Evolutionary conservation across 495 filamentous ascomycete genomes (phyloP), one percentile per base, ranked within the genome.

Genomic region (Xylaria venustula): DNA sequence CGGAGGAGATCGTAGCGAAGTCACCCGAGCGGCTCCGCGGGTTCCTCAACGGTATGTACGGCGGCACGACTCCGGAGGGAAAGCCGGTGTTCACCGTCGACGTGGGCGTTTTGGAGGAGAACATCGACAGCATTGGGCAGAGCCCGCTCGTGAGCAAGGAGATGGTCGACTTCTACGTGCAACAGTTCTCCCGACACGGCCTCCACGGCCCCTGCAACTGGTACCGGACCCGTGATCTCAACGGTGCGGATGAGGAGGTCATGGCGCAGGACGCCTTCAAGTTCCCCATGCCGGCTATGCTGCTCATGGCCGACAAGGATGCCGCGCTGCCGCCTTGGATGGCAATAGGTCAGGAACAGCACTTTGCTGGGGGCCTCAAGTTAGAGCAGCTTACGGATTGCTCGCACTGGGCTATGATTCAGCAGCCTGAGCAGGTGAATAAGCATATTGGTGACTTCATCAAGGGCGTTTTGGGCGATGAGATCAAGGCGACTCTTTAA

Each of bases 151-250:
- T 95, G 66, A 81, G 72, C 62, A 79, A 84, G 55, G 83, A 88
- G 80, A 87, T 93, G 66, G 70, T 92, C 52, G 87, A 92, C 46
- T 91, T 84, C 73, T 97, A 96, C 71, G 83, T 83, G 15, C 75
- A 83, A 36, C 78, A 91, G 73, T 95, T 83, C 70, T 74, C 76
- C 12, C 80, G 84, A n/a, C 78, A 86, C 62, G 93, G 58, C 14
- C 67, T 97, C 54, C 83, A 87, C 63, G 90, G 90, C 2, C 88
- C 90, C 19, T 77, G 88, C 85, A 89, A 92, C 65, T 97, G 92
- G 91, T 97, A 98, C 72, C 82, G 88, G 15, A 89, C 85, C 2
- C 71, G 78, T 1, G 68, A 85, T 69, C 71, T 88, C 54, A 97
- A 97, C 70, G 88, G 79, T 68, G 78, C 90, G 9, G 90, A 96